These are phyloP conservation scores for Akanthomyces muscarius DNA, from an alignment of 2,329 filamentous ascomycete species.

Conservation along the genomic window DNA sequence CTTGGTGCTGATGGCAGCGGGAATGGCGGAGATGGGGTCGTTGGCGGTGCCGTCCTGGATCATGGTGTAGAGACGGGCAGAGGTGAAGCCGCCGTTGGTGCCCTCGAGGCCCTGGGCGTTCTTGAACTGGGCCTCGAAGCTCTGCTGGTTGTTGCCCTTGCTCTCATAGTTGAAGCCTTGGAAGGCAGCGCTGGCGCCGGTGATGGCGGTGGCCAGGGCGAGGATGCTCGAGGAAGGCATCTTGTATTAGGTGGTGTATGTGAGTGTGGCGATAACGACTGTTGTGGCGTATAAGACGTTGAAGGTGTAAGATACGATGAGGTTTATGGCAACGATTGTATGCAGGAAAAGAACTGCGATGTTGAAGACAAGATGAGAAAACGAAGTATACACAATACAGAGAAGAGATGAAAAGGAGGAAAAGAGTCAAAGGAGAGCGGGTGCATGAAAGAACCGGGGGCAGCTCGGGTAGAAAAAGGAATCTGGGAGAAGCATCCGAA, in stretches of 20 bases:
- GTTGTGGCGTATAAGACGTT: slow-evolving; percentile 11
- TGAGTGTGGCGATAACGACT: not conserved
- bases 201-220: slow-evolving; percentile 32
- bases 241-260: slow-evolving; percentile 16
- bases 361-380: not conserved
- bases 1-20: slow-evolving; percentile 75
- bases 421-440: not conserved
- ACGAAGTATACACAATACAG: slow-evolving; percentile 1
- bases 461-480: slow-evolving; percentile 4
- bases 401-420: not conserved
- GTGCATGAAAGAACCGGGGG: slow-evolving; percentile 5
- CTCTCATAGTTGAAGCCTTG: slow-evolving; percentile 73
- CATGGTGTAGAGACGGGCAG: slow-evolving; percentile 72
- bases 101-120: slow-evolving; percentile 60
- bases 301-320: not conserved
- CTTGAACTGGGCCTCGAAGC: slow-evolving; percentile 69
- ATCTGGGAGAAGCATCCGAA: slow-evolving; percentile 11
- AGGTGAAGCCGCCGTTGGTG: slow-evolving; percentile 59
- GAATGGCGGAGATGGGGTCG: slow-evolving; percentile 67
- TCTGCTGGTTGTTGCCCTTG: slow-evolving; percentile 54
- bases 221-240: slow-evolving; percentile 35
- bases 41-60: slow-evolving; percentile 63
- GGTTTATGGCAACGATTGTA: slow-evolving; percentile 8
- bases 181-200: slow-evolving; percentile 36
- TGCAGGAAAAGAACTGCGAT: not conserved